Evolutionary conservation across 345 rosid genomes (phyloP).

Genomic region (Arabidopsis arenosa): DNA sequence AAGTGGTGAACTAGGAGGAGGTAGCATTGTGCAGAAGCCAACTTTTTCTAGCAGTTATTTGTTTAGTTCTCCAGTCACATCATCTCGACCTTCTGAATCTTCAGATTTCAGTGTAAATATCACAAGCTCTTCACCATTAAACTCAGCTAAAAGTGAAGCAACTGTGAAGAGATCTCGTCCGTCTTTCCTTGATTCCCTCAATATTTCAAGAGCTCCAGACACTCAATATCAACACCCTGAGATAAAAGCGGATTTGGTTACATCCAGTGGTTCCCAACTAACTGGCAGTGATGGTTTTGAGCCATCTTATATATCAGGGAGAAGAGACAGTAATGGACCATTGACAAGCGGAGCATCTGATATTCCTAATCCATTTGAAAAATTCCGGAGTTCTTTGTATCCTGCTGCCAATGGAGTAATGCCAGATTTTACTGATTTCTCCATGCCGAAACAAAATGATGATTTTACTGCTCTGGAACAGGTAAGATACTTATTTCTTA

Average conservation of each 20-base stretch:
- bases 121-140: slow-evolving; percentile 50
- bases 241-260: slow-evolving; percentile 44
- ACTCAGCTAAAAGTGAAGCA: slow-evolving; percentile 57
- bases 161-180: slow-evolving; percentile 72
- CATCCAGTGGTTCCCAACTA: slow-evolving; percentile 47
- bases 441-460: slow-evolving; percentile 67
- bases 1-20: slow-evolving; percentile 43
- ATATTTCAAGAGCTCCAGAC: slow-evolving; percentile 61
- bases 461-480: slow-evolving; percentile 95
- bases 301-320: slow-evolving; percentile 47
- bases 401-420: slow-evolving; percentile 51
- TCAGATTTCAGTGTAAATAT: slow-evolving; percentile 51
- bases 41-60: slow-evolving; percentile 52
- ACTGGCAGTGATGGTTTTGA: slow-evolving; percentile 48
- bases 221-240: slow-evolving; percentile 51
- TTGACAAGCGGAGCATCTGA: slow-evolving; percentile 42
- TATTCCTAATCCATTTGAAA: slow-evolving; percentile 47
- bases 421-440: slow-evolving; percentile 52
- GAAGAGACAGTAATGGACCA: slow-evolving; percentile 48
- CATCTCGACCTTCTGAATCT: slow-evolving; percentile 53
- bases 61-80: slow-evolving; percentile 42
- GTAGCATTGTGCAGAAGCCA: slow-evolving; percentile 52
- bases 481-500: slow-evolving; percentile 51
- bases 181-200: slow-evolving; percentile 89
- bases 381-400: slow-evolving; percentile 42